Evolutionary conservation across 192 early-diverging fungal genomes (phyloP), one percentile per base, ranked within the genome.

Genomic region (Linnemannia hyalina): DNA sequence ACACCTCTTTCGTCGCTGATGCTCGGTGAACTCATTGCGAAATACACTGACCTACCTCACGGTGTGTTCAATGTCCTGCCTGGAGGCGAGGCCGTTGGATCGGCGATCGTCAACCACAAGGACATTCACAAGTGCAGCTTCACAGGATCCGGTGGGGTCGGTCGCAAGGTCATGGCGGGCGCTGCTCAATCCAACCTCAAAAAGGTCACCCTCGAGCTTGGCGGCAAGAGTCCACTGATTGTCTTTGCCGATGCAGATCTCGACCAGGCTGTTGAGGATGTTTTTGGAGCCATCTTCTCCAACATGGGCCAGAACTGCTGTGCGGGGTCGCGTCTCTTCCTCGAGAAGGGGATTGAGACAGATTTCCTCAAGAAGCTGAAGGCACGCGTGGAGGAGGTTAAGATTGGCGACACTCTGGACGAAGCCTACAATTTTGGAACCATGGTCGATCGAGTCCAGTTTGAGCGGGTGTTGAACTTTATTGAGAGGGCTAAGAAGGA

Each of bases 31-130:
- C 86, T 97, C 29, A 76, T 93, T 75, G 78, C 93, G 54, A 81
- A 91, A 32, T 90, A 95, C 68, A 96, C 95, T 40, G 95, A 94
- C 41, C 83, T 97, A 32, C 96, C 97, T 23, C 75, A 88, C 40
- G 96, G 97, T 52, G 97, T 97, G 11, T 88, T 96, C 76, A 97
- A 97, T 84, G 91, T 97, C 87, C 88, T 97, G n/a, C 94, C 96
- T 86, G 97, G 97, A 75, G 96, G 96, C 42, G 78, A 78, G 29
- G 80, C 78, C 23, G 95, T 94, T n/a, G 96, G 95, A 18, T 90
- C 89, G 73, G 90, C 94, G 13, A 91, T 97, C 6, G 93, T 94
- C 42, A 88, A 85, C 70, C 96, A 97, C 83, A 85, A 80, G 47
- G 90, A 92, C 63, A 94, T 97, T 52, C 82, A 85, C 32, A 92